Evolutionary conservation across 495 filamentous ascomycete species (phyloP).

Genomic region (Lasiosphaeria ovina): DNA sequence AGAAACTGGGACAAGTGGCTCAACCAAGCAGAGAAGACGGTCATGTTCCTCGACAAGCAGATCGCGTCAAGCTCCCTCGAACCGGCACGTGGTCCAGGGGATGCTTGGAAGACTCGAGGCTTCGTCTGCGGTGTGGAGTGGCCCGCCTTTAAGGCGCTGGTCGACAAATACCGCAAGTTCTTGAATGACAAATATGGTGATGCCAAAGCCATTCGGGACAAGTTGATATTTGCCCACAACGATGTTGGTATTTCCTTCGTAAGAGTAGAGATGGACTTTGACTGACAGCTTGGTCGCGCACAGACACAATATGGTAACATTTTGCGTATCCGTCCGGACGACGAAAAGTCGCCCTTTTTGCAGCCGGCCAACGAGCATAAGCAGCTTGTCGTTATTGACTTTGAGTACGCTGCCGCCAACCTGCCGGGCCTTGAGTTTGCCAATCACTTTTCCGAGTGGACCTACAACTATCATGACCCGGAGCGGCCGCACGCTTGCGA

Average conservation of each 20-base stretch:
- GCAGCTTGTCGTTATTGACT: conserved; percentile 95
- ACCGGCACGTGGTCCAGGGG: conserved; percentile 29
- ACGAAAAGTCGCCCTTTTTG: conserved; percentile 79
- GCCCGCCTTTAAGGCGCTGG: conserved; percentile 68
- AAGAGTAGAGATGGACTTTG: conserved; percentile 10
- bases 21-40: conserved; percentile 71
- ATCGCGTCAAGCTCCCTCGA: conserved; percentile 34
- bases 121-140: conserved; percentile 84
- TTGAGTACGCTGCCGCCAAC: conserved; percentile 95
- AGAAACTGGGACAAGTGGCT: conserved; percentile 97
- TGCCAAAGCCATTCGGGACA: conserved; percentile 60
- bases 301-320: conserved; percentile 99
- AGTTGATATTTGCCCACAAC: conserved; percentile 93
- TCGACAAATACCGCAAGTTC: conserved; percentile 76
- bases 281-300: background rate
- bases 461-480: conserved; percentile 89
- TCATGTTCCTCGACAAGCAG: conserved; percentile 72
- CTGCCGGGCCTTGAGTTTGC: conserved; percentile 86
- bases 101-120: conserved; percentile 64
- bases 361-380: conserved; percentile 89
- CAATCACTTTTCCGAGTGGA: conserved; percentile 99
- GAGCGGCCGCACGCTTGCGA: conserved; percentile 63
- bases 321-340: conserved; percentile 78
- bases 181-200: conserved; percentile 71
- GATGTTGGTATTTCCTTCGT: conserved; percentile 61